Evolutionary conservation across 1,139 yeast genomes (phyloP), one percentile per base, ranked within the genome.

Genomic region (Kurtzmaniella quercitrusa): DNA sequence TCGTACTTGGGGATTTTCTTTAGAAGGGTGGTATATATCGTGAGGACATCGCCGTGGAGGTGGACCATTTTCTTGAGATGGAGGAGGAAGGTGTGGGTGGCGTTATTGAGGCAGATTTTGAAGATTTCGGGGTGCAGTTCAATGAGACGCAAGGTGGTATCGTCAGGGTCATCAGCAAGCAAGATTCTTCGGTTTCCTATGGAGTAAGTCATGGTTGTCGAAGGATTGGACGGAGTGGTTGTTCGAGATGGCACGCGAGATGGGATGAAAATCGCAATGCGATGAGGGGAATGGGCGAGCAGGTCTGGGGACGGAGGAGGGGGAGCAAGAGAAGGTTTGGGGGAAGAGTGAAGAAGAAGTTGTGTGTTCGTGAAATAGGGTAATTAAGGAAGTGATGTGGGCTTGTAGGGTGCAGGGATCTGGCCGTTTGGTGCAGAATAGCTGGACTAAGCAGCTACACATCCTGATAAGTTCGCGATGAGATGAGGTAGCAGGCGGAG

Each of bases 1-100:
- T 70, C 75, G 48, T 70, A 71, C 48, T 68, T 58, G 19, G 74
- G 72, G 21, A 73, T 63, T 50, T 73, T 73, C 41, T 58, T 54
- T 37, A 73, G 55, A 37, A 73, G 57, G 12, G 76, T 69, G 40
- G 69, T 55, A 53, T 72, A 73, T 23, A 72, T 70, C 44, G 69
- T 67, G 38, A 70, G 54, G 39, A 69, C 59, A 51, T 73, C 78
- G 29, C 62, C 55, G 48, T 62, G 70, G 27, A 71, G 57, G 51
- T 70, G 75, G 7, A 69, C 55, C 17, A 67, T 55, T 38, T 60
- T 59, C 52, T 69, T 68, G 41, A 67, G 48, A 39, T 57, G 55
- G 17, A 62, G 51, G 14, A 71, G 52, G 43, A 58, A 63, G 41
- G 53, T 57, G 49, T 59, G 60, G 1, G 63, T 52, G 3, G 69